These are phyloP conservation scores for Phytophthora pistaciae DNA, from an alignment of 352 stramenopile species.

Conservation along the genomic window DNA sequence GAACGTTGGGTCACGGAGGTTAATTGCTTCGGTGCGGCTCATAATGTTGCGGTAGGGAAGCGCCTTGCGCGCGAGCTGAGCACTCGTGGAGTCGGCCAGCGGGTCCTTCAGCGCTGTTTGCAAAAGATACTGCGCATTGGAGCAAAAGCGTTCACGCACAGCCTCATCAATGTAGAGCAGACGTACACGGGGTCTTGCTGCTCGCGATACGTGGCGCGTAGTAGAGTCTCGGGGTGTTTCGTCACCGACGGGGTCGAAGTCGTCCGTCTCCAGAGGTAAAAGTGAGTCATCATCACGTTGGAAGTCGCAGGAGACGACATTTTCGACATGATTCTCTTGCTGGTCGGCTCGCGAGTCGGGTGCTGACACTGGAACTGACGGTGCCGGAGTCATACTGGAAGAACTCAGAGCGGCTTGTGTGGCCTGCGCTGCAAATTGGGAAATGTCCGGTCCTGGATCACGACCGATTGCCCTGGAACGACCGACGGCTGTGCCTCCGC, in stretches of 20 bases:
- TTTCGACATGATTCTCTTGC: background rate
- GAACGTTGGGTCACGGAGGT: background rate
- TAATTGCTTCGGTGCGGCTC: background rate
- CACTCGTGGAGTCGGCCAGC: background rate
- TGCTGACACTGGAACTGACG: background rate
- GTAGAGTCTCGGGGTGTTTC: background rate
- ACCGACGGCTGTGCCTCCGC: background rate
- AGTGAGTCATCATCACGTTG: background rate
- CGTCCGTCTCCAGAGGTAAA: background rate
- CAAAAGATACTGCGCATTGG: constrained; percentile 1
- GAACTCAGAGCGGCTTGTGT: background rate
- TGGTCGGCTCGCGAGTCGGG: background rate
- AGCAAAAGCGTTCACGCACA: constrained; percentile 1
- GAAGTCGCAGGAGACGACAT: background rate
- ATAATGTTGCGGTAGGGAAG: constrained; percentile 1
- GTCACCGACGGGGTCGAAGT: background rate
- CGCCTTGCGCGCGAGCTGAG: background rate
- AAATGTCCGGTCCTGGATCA: background rate
- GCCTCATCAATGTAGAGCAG: background rate
- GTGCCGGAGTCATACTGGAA: too few species aligned
- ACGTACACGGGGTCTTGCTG: background rate
- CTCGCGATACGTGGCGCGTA: background rate
- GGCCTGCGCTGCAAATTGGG: background rate
- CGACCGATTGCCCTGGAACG: background rate
- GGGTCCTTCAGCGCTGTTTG: background rate